Evolutionary conservation across 352 stramenopile genomes (phyloP).

Genomic region (Phytophthora fragariaefolia): DNA sequence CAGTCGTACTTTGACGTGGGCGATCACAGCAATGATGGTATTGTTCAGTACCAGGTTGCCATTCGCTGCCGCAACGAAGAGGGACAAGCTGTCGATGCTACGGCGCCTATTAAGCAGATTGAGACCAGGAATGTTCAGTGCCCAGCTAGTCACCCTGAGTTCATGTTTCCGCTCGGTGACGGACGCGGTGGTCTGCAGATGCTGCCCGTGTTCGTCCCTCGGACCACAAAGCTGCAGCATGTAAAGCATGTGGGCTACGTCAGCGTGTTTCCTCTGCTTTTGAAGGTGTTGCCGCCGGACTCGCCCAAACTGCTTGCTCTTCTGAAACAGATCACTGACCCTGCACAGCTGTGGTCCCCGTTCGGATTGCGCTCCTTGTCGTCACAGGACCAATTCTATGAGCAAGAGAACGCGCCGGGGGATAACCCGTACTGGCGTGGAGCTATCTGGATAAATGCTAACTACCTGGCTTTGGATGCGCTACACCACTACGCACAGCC

Average conservation of each 20-base stretch:
- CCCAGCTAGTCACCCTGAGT: conserved; percentile 65
- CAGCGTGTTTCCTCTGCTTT: conserved; percentile 84
- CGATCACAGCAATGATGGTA: conserved; percentile 75
- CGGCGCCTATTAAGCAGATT: conserved; percentile 43
- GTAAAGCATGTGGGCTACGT: conserved; percentile 90
- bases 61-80: conserved; percentile 71
- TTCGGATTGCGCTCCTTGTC: conserved; percentile 90
- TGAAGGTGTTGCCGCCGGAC: conserved; percentile 74
- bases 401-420: conserved; percentile 88
- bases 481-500: conserved; percentile 79
- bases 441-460: conserved; percentile 95
- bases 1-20: conserved; percentile 86
- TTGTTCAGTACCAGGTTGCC: conserved; percentile 69
- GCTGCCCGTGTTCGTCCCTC: conserved; percentile 73
- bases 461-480: conserved; percentile 91
- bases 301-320: conserved; percentile 69
- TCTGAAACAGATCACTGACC: conserved; percentile 64
- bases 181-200: conserved; percentile 76
- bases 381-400: conserved; percentile 85
- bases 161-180: conserved; percentile 83
- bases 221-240: conserved; percentile 68
- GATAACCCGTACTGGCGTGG: conserved; percentile 94
- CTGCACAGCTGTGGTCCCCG: conserved; percentile 75
- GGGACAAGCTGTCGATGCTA: conserved; percentile 52
- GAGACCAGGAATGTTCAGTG: conserved; percentile 50